Base-by-base conservation (phyloP, 2,329 filamentous ascomycete species). In the Trichoderma citrinoviride region DNA sequence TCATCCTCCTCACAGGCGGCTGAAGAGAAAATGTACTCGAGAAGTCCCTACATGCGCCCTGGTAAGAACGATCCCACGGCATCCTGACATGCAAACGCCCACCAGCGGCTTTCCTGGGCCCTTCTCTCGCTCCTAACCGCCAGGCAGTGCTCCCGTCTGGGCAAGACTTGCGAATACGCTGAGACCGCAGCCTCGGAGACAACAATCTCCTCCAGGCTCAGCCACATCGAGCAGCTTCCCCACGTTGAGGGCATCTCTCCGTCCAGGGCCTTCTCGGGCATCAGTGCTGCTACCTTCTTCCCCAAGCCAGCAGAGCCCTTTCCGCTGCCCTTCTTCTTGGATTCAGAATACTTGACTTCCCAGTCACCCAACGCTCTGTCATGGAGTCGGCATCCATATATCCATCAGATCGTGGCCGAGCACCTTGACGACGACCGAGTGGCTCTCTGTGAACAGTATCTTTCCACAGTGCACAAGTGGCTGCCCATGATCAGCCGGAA, bases 261-360 rank as follows among this genome's bases (percentile, higher is more conserved):
- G 27, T 43, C 37, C 6, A 27, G 58, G 19, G 44, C 37, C 7
- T n/a, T 33, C 10, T 21, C 25, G 17, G 49, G 33, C 7, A 33
- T 15, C 25, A 53, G 49, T 21, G 14, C 25, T 61, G 14, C 37
- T 17, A 10, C 40, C 37, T 23, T 41, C 14, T 33, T 53, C 8
- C 47, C 58, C n/a, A 33, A n/a, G 7, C 58, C 46, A 7, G 15
- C 47, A 7, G 37, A 61, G 49, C 37, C 49, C 10, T 61, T 61
- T 44, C 58, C 58, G 25, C 19, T 61, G n/a, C 47, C 58, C 37
- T 61, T 61, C 8, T 61, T 61, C 37, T n/a, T 61, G n/a, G 58
- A 61, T 29, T 53, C 58, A 5, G 58, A 61, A n/a, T 52, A 33
- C 23, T 25, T 61, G 7, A 43, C 47, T n/a, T 40, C 58, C 1